Base-by-base conservation (phyloP, 371 early-diverging fungal genomes). In the Saksenaea vasiformis region DNA sequence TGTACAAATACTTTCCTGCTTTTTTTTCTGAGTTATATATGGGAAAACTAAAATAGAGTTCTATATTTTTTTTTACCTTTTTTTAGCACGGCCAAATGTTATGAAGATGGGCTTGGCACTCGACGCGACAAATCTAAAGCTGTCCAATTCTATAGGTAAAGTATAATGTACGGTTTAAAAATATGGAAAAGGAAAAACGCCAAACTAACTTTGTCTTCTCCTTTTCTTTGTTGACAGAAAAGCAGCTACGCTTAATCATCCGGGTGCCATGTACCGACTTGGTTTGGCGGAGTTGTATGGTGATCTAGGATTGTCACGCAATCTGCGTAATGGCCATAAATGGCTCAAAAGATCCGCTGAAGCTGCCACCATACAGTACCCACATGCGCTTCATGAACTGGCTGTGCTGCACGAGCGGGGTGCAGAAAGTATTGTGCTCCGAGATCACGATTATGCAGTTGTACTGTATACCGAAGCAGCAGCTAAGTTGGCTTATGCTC, bases 331-430 rank as follows among this genome's bases (percentile, higher is more conserved):
- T 76, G 93, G 90, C 27, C 86, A 90, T 56, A 92, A 89, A 66
- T 92, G 92, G 94, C 82, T 92, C 62, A 90, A 89, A 69, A 78
- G 91, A 60, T 82, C 93, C 1, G 86, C 88, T 9, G 90, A 90
- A 62, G 90, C 89, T 37, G 91, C 92, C 1, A 89, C 85, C 24
- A 73, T 79, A 24, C 84, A 88, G 64, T 91, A 90, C 69, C 92
- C 93, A 5, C 90, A 92, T 71, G 93, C 91, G 11, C 79, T 92
- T 28, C 91, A 92, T 67, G 93, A 93, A 75, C 77, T 91, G 7
- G 91, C 90, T 5, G 73, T 86, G 56, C 66, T 91, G 61, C 92
- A 93, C 71, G 91, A 90, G 58, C 69, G 76, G 26, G 93, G 92
- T 22, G 85, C 90, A 56, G 84, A 86, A 34, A 86, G 87, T 56